These are phyloP conservation scores for Hibiscus trionum DNA, from an alignment of 345 rosid genomes.

Conservation along the genomic window DNA sequence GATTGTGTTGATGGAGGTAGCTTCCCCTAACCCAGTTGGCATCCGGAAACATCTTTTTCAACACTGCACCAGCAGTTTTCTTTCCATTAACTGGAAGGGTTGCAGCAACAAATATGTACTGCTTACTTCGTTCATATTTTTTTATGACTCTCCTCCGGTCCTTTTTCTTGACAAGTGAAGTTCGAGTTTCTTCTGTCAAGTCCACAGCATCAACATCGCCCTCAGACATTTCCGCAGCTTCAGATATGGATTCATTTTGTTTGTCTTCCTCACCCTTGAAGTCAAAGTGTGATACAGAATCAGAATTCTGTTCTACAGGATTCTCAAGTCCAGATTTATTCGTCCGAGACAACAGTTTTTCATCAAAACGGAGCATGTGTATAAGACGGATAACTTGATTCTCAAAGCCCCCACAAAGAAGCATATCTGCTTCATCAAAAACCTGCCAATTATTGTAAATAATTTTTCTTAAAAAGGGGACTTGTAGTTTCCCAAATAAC, in stretches of 20 bases:
- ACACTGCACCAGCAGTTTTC: slow-evolving; percentile 83
- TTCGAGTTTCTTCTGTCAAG: slow-evolving; percentile 20
- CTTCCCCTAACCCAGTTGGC: slow-evolving; percentile 83
- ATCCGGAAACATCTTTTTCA: slow-evolving; percentile 86
- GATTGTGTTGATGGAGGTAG: slow-evolving; percentile 88
- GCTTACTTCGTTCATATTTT: slow-evolving; percentile 71
- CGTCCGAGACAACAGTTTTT: slow-evolving; percentile 54
- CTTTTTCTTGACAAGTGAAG: slow-evolving; percentile 30
- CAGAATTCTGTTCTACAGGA: slow-evolving; percentile 25
- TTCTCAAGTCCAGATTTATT: slow-evolving; percentile 24
- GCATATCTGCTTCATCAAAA: slow-evolving; percentile 98
- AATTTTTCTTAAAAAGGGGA: slow-evolving; percentile 11
- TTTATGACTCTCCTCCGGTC: slow-evolving; percentile 82
- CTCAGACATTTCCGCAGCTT: slow-evolving; percentile 36
- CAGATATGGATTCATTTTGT: slow-evolving; percentile 28
- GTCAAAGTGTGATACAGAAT: slow-evolving; percentile 20
- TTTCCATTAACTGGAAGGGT: slow-evolving; percentile 91
- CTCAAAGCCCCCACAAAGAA: slow-evolving; percentile 82
- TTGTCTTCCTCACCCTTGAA: slow-evolving; percentile 20
- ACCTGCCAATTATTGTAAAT: slow-evolving; percentile 43
- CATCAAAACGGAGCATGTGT: slow-evolving; percentile 73
- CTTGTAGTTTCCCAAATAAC: background rate
- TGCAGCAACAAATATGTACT: slow-evolving; percentile 91
- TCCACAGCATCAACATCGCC: slow-evolving; percentile 28
- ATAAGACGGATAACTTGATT: slow-evolving; percentile 78